Percentiles rank a stretch among this genome's conserved stretches.
Conservation (phyloP, 129 eudicot genomes). For the Flaveria linearis region DNA sequence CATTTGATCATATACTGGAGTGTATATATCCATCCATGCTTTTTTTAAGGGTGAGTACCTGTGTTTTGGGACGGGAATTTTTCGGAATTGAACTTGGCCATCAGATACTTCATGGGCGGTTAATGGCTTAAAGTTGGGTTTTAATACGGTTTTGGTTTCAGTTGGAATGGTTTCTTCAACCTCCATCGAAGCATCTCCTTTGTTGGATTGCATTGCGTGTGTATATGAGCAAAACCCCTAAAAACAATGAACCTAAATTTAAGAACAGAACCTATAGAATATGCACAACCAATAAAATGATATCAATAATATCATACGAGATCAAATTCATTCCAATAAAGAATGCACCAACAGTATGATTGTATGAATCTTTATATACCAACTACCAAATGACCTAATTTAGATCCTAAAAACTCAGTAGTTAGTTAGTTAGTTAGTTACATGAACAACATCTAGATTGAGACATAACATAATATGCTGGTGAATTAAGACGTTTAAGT, state of each 20-base stretch:
- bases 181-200: constrained; percentile 50
- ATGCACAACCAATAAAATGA: background rate
- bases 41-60: constrained; percentile 67
- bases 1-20: constrained; percentile 65
- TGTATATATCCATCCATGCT: constrained; percentile 80
- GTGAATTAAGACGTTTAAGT: background rate
- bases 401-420: background rate
- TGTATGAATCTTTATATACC: background rate
- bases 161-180: constrained; percentile 33
- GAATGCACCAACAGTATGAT: background rate
- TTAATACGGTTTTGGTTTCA: constrained; percentile 33
- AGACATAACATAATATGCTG: background rate
- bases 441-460: background rate
- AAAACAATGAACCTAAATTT: constrained; percentile 5
- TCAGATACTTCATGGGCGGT: constrained; percentile 57
- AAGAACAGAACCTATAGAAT: background rate
- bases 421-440: background rate
- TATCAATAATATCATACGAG: too few species aligned
- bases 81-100: constrained; percentile 70
- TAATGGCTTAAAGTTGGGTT: constrained; percentile 51
- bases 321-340: background rate
- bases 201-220: constrained; percentile 36
- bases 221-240: background rate
- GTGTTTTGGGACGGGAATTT: constrained; percentile 63
- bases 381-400: background rate